A percentile compares a stretch with the other conserved stretches of the same genome.
phyloP scores from a whole-genome alignment of 257 asterid genomes.

The Orobanche coerulescens region DNA sequence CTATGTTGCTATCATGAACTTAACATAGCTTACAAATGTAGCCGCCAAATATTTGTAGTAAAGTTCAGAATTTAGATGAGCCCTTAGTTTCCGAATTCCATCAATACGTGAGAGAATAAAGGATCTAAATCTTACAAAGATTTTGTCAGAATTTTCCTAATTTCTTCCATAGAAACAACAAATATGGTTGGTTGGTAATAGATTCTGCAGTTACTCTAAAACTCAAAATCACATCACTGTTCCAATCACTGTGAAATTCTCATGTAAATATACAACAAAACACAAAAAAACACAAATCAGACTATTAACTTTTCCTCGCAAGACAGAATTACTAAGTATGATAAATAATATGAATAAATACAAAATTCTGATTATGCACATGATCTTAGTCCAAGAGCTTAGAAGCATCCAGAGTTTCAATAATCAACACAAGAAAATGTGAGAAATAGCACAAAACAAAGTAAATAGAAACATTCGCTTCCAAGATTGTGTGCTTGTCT shows the following conservation, averaged over 20 bases:
- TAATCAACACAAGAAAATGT: neutral
- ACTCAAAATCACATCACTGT: neutral
- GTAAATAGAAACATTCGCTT: neutral
- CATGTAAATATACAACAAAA: neutral
- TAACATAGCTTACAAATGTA: no score
- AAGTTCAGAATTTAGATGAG: neutral
- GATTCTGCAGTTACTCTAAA: constrained; percentile 17
- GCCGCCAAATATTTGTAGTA: no score
- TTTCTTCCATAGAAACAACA: neutral
- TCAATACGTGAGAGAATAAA: neutral
- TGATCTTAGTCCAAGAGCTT: neutral
- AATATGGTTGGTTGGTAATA: neutral
- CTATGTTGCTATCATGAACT: neutral
- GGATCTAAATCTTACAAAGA: neutral
- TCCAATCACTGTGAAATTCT: constrained; percentile 1
- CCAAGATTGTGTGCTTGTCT: constrained; percentile 5
- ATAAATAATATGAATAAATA: neutral
- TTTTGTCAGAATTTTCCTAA: neutral
- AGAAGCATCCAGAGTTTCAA: neutral
- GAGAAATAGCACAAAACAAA: neutral
- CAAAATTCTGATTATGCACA: neutral
- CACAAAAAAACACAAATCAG: neutral
- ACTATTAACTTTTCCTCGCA: neutral
- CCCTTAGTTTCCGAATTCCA: neutral
- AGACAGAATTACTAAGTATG: neutral